Evolutionary conservation across 345 rosid genomes (phyloP).

Genomic region (Eucalyptus marginata): DNA sequence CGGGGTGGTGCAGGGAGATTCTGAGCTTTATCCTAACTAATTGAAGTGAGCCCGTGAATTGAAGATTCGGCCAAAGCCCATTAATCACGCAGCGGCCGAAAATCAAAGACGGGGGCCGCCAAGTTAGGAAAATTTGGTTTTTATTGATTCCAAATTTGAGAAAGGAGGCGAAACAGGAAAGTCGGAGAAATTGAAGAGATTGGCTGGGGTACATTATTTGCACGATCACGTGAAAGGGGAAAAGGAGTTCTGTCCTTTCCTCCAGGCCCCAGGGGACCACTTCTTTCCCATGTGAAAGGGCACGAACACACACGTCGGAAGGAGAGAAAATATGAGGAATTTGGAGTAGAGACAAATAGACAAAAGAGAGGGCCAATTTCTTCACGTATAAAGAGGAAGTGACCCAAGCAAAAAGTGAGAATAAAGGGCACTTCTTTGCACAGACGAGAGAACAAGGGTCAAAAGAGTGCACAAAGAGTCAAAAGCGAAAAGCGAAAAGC

Average conservation of each 20-base stretch:
- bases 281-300: too few species aligned
- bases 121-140: not conserved
- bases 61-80: too few species aligned
- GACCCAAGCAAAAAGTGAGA: not conserved
- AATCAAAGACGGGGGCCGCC: not conserved
- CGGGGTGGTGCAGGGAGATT: too few species aligned
- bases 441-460: not conserved
- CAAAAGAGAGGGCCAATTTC: not conserved
- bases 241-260: not conserved
- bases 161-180: not conserved
- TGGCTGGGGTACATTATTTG: not conserved
- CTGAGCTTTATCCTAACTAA: too few species aligned
- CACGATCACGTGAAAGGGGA: not conserved
- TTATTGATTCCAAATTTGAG: not conserved
- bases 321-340: too few species aligned
- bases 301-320: too few species aligned
- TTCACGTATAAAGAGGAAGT: not conserved
- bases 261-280: not conserved
- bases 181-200: not conserved
- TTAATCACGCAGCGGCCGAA: not conserved
- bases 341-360: too few species aligned
- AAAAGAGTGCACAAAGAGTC: not conserved
- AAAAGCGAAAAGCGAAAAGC: not conserved
- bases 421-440: too few species aligned
- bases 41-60: too few species aligned